phyloP scores from a whole-genome alignment of 2,329 filamentous ascomycete genomes.

The Pseudocercospora fijiensis region DNA sequence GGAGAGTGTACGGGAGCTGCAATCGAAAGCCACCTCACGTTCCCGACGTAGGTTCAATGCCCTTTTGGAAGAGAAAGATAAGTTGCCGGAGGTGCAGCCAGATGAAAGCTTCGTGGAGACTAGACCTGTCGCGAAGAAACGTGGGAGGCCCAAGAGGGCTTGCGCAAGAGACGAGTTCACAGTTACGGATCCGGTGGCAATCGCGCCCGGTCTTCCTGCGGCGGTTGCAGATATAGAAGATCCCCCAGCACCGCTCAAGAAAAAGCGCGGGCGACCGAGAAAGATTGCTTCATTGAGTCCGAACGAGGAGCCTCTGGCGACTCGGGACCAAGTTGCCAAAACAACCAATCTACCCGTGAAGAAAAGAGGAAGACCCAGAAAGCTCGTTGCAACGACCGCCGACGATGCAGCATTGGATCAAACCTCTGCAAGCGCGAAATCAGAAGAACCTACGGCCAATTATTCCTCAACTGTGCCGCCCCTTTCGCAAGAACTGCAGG shows the following conservation, averaged over 20 bases:
- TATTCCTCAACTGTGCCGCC: background rate
- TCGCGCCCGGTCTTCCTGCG: background rate
- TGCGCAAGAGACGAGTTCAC: background rate
- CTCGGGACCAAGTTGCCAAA: background rate
- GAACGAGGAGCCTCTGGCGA: background rate
- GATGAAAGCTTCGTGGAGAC: conserved; percentile 24
- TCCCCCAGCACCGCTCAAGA: background rate
- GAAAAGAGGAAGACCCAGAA: background rate
- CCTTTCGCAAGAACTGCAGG: background rate
- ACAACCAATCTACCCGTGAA: background rate
- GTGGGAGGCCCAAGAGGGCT: background rate
- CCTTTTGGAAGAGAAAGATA: conserved; percentile 8
- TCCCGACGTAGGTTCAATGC: conserved; percentile 5
- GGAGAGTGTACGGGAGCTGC: background rate
- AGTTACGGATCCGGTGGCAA: background rate
- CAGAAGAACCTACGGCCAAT: background rate
- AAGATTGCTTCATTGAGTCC: background rate
- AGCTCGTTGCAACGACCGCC: background rate
- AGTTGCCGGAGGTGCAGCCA: background rate
- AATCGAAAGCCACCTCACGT: background rate
- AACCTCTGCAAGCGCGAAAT: background rate
- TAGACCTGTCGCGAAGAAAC: background rate
- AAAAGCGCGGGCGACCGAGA: background rate
- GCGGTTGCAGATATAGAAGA: background rate
- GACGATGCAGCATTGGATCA: background rate